These are phyloP conservation scores for Pterothamnion heteromorphum DNA, from an alignment of 31 red algal genomes.

Conservation along the genomic window DNA sequence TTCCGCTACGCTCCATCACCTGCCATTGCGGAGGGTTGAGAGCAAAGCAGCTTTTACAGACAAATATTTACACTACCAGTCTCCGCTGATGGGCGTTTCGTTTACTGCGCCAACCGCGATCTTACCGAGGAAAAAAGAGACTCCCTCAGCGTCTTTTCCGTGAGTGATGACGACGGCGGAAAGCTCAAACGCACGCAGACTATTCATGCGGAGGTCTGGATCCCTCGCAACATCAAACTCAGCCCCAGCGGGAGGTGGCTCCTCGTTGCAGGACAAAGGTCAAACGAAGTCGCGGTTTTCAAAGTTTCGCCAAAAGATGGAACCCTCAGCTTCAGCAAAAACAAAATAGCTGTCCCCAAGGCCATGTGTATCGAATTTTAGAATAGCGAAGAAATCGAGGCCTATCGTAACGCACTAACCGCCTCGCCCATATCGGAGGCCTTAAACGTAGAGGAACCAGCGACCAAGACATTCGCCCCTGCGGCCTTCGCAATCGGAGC, in stretches of 20 bases:
- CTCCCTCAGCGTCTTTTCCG: neutral
- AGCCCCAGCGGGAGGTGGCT: neutral
- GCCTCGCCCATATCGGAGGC: slow-evolving; percentile 63
- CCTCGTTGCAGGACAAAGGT: neutral
- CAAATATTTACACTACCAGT: too few species aligned
- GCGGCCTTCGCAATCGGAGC: slow-evolving; percentile 62
- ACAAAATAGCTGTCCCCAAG: neutral
- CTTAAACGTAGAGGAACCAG: slow-evolving; percentile 88
- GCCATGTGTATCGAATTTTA: neutral
- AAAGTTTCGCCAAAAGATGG: neutral
- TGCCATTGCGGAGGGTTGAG: too few species aligned
- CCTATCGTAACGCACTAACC: slow-evolving; percentile 56
- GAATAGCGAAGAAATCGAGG: neutral
- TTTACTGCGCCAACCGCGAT: neutral
- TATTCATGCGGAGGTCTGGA: neutral
- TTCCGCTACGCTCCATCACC: too few species aligned
- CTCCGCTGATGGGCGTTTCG: too few species aligned
- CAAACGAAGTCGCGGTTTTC: neutral
- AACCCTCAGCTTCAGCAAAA: neutral
- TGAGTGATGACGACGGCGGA: too few species aligned
- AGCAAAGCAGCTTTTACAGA: too few species aligned
- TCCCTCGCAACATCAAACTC: neutral
- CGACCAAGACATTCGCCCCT: slow-evolving; percentile 91
- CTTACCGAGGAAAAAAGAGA: neutral
- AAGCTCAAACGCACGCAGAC: neutral